Conservation (phyloP, 768 basidiomycete genomes). For the Lentinula lateritia region DNA sequence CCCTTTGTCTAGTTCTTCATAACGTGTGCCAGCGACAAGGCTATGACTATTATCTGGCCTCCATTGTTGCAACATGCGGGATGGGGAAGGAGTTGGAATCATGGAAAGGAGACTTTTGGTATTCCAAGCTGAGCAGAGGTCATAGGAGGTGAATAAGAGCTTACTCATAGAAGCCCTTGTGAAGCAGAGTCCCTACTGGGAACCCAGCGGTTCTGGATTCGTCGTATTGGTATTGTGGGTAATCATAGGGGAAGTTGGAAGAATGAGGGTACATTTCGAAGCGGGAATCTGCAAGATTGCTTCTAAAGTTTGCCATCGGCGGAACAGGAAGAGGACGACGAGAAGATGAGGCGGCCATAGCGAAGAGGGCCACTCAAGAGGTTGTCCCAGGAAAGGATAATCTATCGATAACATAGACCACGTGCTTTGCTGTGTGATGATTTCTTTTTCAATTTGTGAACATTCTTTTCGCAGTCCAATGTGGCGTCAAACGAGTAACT, state of each 20-base stretch:
- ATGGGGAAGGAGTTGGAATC: conserved; percentile 68
- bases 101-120: conserved; percentile 50
- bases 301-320: conserved; percentile 13
- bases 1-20: conserved; percentile 47
- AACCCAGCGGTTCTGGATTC: conserved; percentile 39
- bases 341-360: conserved; percentile 8
- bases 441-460: too few species aligned
- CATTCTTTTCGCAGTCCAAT: too few species aligned
- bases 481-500: background rate
- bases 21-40: conserved; percentile 59
- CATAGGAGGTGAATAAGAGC: background rate
- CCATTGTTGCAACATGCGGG: conserved; percentile 56
- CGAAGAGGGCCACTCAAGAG: background rate
- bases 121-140: background rate
- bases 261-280: conserved; percentile 15
- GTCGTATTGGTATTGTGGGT: conserved; percentile 36
- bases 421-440: background rate
- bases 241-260: conserved; percentile 35
- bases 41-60: conserved; percentile 34
- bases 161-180: conserved; percentile 83
- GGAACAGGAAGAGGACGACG: conserved; percentile 27
- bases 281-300: conserved; percentile 9
- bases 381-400: background rate
- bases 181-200: conserved; percentile 67
- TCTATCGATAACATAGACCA: background rate